Base-by-base conservation (phyloP, 139 green algal species). In the Closterium sp. region DNA sequence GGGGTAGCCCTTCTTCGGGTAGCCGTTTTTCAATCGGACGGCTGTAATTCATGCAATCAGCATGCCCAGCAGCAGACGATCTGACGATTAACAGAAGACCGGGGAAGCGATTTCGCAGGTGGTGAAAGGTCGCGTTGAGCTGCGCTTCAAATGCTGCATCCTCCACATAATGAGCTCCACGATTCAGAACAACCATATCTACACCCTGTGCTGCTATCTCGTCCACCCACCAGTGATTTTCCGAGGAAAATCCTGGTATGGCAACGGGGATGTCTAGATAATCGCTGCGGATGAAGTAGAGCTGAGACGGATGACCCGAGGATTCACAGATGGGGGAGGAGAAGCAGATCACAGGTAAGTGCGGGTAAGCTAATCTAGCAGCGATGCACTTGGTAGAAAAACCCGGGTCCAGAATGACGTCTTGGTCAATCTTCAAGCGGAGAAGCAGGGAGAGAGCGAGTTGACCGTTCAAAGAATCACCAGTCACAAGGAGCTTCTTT, bases 1-100 rank as follows among this genome's bases (percentile, higher is more conserved):
- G 55, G 25, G 55, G 55, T 16, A 76, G 55, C 23, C 25, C 25
- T 16, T 76, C 55, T 76, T 28, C 55, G 0, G 55, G 25, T 76
- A 19, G 55, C 1, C 55, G 55, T 87, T 16, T 33, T 34, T 87
- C 31, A 23, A 33, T 35, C 0, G 31, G 32, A 87, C 32, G 31
- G 32, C 21, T 87, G 84, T 23, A 33, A 30, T 33, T 35, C 84
- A 87, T 35, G 31, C 32, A 34, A 21, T 35, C 84, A 23, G 32
- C 84, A 23, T 35, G 84, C 21, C 84, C 84, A 87, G 84, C 84
- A 87, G 84, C 23, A 34, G 84, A 87, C 19, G 31, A 87, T 87
- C 84, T 87, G 84, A 35, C 84, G 10, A 76, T 76, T 76, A 19
- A 28, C 12, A 76, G 55, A 19, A 76, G 55, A 76, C 25, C 25